These are phyloP conservation scores for Vinca minor DNA, from an alignment of 257 asterid species.

Conservation along the genomic window DNA sequence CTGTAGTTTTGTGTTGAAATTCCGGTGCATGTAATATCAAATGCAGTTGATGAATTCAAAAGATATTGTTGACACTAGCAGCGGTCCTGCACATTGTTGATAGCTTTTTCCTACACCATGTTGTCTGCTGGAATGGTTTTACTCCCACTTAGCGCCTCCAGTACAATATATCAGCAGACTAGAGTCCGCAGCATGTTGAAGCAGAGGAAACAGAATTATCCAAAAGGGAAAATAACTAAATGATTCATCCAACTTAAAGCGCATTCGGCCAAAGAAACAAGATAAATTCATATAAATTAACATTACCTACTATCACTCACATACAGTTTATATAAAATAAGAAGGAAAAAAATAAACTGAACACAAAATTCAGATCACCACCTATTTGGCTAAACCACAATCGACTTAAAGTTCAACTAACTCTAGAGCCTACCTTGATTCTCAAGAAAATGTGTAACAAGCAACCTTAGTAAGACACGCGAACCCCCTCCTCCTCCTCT, in stretches of 20 bases:
- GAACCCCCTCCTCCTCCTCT: too few relatives aligned
- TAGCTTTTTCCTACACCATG: too few relatives aligned
- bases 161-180: too few relatives aligned
- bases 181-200: not conserved
- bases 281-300: conserved; percentile 4
- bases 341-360: conserved; percentile 15
- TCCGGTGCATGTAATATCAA: too few relatives aligned
- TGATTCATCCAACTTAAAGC: not conserved
- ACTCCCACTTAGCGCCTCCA: too few relatives aligned
- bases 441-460: conserved; percentile 18
- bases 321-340: not conserved
- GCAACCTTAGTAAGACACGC: conserved; percentile 13
- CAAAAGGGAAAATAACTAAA: not conserved
- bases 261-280: conserved; percentile 7
- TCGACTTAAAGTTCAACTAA: conserved; percentile 30
- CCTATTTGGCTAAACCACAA: conserved; percentile 20
- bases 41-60: too few relatives aligned
- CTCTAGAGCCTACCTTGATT: conserved; percentile 34
- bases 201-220: not conserved
- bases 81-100: too few relatives aligned
- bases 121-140: too few relatives aligned
- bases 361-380: conserved; percentile 34
- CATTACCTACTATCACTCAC: conserved; percentile 9
- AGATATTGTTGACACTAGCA: too few relatives aligned
- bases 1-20: too few relatives aligned